Percentiles rank a stretch among this genome's conserved stretches.
Evolutionary conservation across 352 stramenopile species (phyloP).

Genomic region (Thraustotheca clavata): DNA sequence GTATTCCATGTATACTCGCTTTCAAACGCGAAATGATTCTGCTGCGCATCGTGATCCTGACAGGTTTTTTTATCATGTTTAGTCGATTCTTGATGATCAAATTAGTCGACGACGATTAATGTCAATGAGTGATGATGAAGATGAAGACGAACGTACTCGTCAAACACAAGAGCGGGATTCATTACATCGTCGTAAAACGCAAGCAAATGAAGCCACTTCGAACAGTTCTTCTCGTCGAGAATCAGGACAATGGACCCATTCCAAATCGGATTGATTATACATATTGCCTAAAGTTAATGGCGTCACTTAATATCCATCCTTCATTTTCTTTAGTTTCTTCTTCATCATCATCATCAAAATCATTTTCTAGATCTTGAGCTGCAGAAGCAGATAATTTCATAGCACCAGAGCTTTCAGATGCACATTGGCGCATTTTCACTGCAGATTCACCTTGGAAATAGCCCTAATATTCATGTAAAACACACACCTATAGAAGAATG

Average conservation of each 20-base stretch:
- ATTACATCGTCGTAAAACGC: slow-evolving; percentile 5
- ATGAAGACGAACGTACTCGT: slow-evolving; percentile 24
- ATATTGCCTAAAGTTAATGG: slow-evolving; percentile 60
- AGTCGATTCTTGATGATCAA: neutral
- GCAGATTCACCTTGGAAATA: slow-evolving; percentile 69
- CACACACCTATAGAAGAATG: neutral
- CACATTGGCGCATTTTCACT: slow-evolving; percentile 51
- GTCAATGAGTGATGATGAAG: slow-evolving; percentile 58
- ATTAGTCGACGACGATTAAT: slow-evolving; percentile 63
- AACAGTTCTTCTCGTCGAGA: neutral
- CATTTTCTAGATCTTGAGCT: slow-evolving; percentile 71
- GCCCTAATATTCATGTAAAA: slow-evolving; percentile 27
- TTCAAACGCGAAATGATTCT: slow-evolving; percentile 58
- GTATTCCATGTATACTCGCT: slow-evolving; percentile 74
- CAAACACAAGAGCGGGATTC: neutral
- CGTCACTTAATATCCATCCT: slow-evolving; percentile 55
- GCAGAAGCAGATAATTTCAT: slow-evolving; percentile 39
- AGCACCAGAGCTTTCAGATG: slow-evolving; percentile 15
- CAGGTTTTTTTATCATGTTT: slow-evolving; percentile 28
- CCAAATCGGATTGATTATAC: slow-evolving; percentile 3
- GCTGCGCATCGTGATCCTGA: slow-evolving; percentile 44
- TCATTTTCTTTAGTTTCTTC: slow-evolving; percentile 24
- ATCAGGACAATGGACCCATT: neutral
- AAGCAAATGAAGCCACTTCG: neutral
- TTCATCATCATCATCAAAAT: slow-evolving; percentile 79